phyloP scores from a whole-genome alignment of 2,329 filamentous ascomycete species.

The Apiospora sp. region DNA sequence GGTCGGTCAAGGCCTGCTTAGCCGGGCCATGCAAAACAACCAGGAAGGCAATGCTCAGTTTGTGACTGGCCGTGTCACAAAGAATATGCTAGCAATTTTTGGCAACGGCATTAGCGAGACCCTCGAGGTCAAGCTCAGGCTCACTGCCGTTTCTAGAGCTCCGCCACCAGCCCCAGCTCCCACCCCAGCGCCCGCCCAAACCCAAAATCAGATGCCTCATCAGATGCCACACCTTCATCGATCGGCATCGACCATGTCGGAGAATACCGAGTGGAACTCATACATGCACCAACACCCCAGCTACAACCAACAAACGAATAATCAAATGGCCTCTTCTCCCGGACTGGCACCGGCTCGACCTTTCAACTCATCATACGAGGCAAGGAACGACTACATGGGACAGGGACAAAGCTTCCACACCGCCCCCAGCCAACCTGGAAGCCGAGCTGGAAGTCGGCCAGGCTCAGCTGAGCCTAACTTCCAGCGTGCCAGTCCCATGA shows the following conservation, averaged over 20 bases:
- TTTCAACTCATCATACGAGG: slow-evolving; percentile 37
- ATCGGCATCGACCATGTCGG: slow-evolving; percentile 57
- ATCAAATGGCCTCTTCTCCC: slow-evolving; percentile 36
- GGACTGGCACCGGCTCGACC: slow-evolving; percentile 44
- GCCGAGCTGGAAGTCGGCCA: slow-evolving; percentile 29
- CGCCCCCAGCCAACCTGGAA: slow-evolving; percentile 30
- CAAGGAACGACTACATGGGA: slow-evolving; percentile 31
- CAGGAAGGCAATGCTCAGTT: slow-evolving; percentile 55
- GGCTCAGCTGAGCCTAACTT: slow-evolving; percentile 37
- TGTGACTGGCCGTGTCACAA: slow-evolving; percentile 90
- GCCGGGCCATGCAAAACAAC: slow-evolving; percentile 48
- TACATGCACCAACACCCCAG: slow-evolving; percentile 16
- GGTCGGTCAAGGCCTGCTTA: slow-evolving; percentile 95
- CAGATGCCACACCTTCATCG: slow-evolving; percentile 30
- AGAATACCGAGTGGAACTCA: slow-evolving; percentile 79
- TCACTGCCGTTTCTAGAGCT: slow-evolving; percentile 77
- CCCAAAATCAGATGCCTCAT: slow-evolving; percentile 27
- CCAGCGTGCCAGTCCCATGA: not conserved
- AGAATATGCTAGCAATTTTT: slow-evolving; percentile 85
- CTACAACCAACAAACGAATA: not conserved
- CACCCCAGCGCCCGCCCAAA: slow-evolving; percentile 31
- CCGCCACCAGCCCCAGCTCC: slow-evolving; percentile 35
- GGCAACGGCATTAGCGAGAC: slow-evolving; percentile 85
- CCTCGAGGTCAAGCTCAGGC: slow-evolving; percentile 88
- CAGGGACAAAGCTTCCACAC: slow-evolving; percentile 32